Evolutionary conservation across 176 grass and related monocot species (phyloP).

Genomic region (Dendrocalamus sinicus): DNA sequence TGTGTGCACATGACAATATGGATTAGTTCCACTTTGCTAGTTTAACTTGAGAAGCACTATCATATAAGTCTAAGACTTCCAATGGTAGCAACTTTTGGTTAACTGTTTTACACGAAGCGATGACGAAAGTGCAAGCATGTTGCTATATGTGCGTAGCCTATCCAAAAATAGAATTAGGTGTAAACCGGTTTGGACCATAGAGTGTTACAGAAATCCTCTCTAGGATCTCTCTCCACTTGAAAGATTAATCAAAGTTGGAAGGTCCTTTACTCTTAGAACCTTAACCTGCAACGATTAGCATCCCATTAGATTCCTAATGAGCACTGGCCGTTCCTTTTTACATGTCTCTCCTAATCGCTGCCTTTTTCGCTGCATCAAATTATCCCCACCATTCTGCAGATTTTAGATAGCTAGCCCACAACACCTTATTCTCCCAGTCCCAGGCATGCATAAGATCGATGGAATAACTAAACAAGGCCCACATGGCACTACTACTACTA

Average conservation of each 20-base stretch:
- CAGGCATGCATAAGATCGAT: not conserved
- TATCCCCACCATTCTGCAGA: conserved; percentile 16
- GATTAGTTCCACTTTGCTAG: no score
- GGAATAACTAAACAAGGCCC: not conserved
- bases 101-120: no score
- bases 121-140: no score
- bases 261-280: conserved; percentile 48
- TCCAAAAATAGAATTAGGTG: no score
- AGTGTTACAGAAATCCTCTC: not conserved
- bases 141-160: no score
- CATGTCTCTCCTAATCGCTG: conserved; percentile 35
- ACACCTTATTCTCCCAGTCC: not conserved
- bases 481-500: not conserved
- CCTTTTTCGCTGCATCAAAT: conserved; percentile 33
- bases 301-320: conserved; percentile 58
- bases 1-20: no score
- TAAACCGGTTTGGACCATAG: no score
- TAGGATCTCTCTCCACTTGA: conserved; percentile 24
- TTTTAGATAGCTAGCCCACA: conserved; percentile 15
- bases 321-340: conserved; percentile 60
- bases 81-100: no score
- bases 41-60: no score
- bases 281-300: conserved; percentile 58
- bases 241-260: conserved; percentile 27
- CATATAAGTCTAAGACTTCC: no score